Evolutionary conservation across 331 rosid genomes (phyloP).

Genomic region (Phaseolus coccineus): DNA sequence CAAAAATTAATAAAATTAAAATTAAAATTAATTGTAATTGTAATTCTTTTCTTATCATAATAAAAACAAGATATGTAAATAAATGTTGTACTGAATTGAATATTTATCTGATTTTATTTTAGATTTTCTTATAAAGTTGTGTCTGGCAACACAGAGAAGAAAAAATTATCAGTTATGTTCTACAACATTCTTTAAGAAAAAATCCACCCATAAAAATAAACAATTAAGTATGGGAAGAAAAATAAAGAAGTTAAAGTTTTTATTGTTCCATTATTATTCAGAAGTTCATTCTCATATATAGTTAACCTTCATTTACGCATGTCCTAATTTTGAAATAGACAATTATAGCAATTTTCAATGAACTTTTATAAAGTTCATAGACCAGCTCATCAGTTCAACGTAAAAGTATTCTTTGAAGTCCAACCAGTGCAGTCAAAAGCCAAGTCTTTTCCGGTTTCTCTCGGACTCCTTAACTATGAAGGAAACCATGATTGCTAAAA

Average conservation of each 20-base stretch:
- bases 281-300: not conserved
- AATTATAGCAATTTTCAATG: not conserved
- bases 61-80: too few species aligned
- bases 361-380: conserved; percentile 25
- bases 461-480: not conserved
- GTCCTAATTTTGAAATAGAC: not conserved
- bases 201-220: too few species aligned
- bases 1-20: too few species aligned
- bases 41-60: too few species aligned
- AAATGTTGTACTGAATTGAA: too few species aligned
- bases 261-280: not conserved
- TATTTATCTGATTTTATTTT: too few species aligned
- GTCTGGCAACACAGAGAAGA: too few species aligned
- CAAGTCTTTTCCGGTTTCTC: conserved; percentile 15
- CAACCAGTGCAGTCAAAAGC: not conserved
- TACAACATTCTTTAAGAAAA: too few species aligned
- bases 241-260: not conserved
- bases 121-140: too few species aligned
- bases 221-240: not conserved
- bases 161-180: too few species aligned
- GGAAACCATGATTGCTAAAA: not conserved
- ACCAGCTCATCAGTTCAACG: conserved; percentile 11
- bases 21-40: too few species aligned
- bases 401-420: conserved; percentile 13
- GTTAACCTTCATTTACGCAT: not conserved